Conservation (phyloP, 176 grass and related monocot genomes). For the Rhipidocladum racemiflorum region DNA sequence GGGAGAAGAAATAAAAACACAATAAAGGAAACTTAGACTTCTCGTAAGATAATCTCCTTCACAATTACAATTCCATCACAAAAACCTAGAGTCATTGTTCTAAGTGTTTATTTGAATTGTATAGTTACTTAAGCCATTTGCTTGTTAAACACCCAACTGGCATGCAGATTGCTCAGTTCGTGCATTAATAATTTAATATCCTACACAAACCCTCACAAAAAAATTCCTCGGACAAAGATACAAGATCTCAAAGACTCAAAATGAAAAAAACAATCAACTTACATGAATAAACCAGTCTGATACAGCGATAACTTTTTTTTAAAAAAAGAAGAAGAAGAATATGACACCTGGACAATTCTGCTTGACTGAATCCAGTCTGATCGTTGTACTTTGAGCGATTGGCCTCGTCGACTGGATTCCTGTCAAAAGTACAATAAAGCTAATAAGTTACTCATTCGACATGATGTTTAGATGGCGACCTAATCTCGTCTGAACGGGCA, state of each 20-base stretch:
- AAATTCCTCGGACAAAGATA: not conserved
- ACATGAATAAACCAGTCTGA: not conserved
- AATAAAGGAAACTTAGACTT: not conserved
- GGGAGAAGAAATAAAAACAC: not conserved
- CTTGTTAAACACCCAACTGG: conserved; percentile 1
- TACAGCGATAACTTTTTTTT: not conserved
- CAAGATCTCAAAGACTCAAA: not conserved
- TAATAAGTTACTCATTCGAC: conserved; percentile 2
- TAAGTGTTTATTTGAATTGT: not conserved
- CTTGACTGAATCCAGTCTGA: conserved; percentile 8
- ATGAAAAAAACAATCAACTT: no score
- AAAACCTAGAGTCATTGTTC: not conserved
- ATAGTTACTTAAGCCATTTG: not conserved
- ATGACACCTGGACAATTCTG: not conserved
- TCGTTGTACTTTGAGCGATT: conserved; percentile 12
- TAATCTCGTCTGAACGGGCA: conserved; percentile 36
- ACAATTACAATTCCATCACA: not conserved
- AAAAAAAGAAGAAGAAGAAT: not conserved
- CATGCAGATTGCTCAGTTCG: not conserved
- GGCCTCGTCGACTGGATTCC: conserved; percentile 18
- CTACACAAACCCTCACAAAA: not conserved
- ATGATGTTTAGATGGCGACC: conserved; percentile 12
- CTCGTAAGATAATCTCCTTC: not conserved
- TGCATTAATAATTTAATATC: not conserved
- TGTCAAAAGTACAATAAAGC: conserved; percentile 7